Evolutionary conservation across 108 stramenopile species (phyloP).

Genomic region (Skeletonema potamos): DNA sequence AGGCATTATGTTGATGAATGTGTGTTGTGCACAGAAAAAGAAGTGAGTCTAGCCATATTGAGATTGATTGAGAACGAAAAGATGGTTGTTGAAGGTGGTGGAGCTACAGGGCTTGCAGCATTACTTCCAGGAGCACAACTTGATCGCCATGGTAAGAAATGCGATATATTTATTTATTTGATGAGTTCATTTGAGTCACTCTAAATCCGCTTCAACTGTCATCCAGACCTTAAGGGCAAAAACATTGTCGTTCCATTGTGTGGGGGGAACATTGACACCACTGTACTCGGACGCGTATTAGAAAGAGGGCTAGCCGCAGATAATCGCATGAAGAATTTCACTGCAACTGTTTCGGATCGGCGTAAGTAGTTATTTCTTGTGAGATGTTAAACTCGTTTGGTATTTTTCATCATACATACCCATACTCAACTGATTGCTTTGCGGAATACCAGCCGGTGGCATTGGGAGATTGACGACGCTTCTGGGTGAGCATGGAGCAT

Average conservation of each 20-base stretch:
- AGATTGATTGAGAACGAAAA: conserved; percentile 96
- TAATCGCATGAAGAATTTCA: conserved; percentile 85
- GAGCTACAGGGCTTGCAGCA: conserved; percentile 91
- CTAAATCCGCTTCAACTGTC: neutral
- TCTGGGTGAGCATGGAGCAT: conserved; percentile 69
- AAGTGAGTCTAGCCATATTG: conserved; percentile 90
- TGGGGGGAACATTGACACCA: conserved; percentile 97
- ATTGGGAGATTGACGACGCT: conserved; percentile 80
- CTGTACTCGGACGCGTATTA: conserved; percentile 86
- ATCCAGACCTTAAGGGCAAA: conserved; percentile 82
- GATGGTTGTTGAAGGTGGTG: conserved; percentile 92
- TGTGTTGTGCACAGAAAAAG: conserved; percentile 75
- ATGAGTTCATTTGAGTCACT: neutral
- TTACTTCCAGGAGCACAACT: conserved; percentile 88
- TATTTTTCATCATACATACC: neutral
- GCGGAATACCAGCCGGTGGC: conserved; percentile 40
- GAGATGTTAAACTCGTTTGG: neutral
- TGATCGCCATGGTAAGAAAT: conserved; percentile 41
- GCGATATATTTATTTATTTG: neutral
- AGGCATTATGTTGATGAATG: conserved; percentile 90
- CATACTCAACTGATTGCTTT: neutral
- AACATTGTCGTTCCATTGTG: conserved; percentile 95
- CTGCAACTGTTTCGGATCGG: conserved; percentile 92
- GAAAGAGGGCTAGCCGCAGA: conserved; percentile 97
- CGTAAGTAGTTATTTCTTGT: conserved; percentile 31